phyloP scores from a whole-genome alignment of 148 eudicot species.

The Rhododendron henanense region DNA sequence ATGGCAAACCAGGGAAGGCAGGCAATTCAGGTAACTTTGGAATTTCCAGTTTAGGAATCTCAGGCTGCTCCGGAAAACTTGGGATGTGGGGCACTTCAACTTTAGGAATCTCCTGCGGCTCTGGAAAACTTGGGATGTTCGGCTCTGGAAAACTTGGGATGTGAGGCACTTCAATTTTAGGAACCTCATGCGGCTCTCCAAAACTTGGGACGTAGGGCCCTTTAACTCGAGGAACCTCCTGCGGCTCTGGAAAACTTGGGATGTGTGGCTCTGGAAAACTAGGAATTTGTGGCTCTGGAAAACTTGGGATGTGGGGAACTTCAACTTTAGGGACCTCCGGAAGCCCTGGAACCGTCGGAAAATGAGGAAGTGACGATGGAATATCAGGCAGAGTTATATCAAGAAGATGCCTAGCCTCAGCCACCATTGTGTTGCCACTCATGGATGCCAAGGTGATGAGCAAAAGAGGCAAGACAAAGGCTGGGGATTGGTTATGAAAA shows the following conservation, averaged over 20 bases:
- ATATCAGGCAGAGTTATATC: constrained; percentile 21
- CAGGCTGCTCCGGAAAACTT: neutral
- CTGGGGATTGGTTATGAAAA: neutral
- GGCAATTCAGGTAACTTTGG: constrained; percentile 16
- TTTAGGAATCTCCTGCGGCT: neutral
- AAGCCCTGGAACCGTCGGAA: neutral
- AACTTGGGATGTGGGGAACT: neutral
- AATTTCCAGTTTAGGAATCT: neutral
- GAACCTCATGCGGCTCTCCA: no score
- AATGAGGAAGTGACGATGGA: neutral
- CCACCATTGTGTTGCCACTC: neutral
- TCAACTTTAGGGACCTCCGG: neutral
- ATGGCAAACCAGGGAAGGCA: neutral
- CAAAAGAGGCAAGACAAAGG: neutral
- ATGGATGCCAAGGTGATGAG: constrained; percentile 14
- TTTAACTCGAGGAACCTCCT: neutral
- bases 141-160: constrained; percentile 9
- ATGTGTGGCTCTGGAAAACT: no score
- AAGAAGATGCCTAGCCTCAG: constrained; percentile 19
- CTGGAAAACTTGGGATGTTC: neutral
- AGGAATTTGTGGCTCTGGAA: no score
- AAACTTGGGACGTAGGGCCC: neutral
- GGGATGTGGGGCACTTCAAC: neutral
- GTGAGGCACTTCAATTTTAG: no score
- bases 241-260: constrained; percentile 4